Conservation (phyloP, 2,329 filamentous ascomycete genomes). For the Scorias spongiosa region DNA sequence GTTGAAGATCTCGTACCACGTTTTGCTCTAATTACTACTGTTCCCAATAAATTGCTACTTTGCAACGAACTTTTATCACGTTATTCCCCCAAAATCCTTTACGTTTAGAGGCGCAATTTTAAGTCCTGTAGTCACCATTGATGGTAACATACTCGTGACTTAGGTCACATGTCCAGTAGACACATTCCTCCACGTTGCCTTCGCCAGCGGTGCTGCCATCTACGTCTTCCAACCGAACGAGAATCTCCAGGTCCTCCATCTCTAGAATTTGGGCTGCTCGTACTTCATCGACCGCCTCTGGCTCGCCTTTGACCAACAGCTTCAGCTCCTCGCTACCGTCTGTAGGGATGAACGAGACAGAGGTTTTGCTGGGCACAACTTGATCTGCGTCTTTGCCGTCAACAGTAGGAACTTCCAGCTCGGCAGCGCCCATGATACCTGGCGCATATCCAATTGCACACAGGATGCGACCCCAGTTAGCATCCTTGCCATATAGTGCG, state of each 20-base stretch:
- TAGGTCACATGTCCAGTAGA: slow-evolving; percentile 78
- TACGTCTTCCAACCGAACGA: slow-evolving; percentile 57
- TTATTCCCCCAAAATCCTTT: too few species aligned
- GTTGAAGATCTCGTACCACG: too few species aligned
- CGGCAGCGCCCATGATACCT: slow-evolving; percentile 33
- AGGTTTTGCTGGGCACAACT: slow-evolving; percentile 55
- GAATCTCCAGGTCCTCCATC: slow-evolving; percentile 63
- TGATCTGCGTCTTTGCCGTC: slow-evolving; percentile 22
- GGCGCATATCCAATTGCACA: slow-evolving; percentile 79
- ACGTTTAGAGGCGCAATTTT: background rate
- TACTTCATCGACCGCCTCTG: slow-evolving; percentile 61
- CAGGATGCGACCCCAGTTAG: slow-evolving; percentile 95
- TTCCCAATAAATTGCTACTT: too few species aligned
- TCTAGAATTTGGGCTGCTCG: slow-evolving; percentile 65
- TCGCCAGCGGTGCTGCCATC: slow-evolving; percentile 21
- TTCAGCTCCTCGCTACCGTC: slow-evolving; percentile 66
- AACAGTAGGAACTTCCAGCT: slow-evolving; percentile 2
- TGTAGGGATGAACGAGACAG: slow-evolving; percentile 61
- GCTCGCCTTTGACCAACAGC: slow-evolving; percentile 64
- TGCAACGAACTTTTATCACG: too few species aligned
- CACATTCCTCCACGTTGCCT: slow-evolving; percentile 34
- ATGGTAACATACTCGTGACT: slow-evolving; percentile 68
- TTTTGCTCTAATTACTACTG: too few species aligned
- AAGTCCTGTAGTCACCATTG: slow-evolving; percentile 53
- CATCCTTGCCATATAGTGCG: slow-evolving; percentile 88